Evolutionary conservation across 2,329 filamentous ascomycete species (phyloP), one percentile per base, ranked within the genome.

Genomic region (Neofusicoccum sp.): DNA sequence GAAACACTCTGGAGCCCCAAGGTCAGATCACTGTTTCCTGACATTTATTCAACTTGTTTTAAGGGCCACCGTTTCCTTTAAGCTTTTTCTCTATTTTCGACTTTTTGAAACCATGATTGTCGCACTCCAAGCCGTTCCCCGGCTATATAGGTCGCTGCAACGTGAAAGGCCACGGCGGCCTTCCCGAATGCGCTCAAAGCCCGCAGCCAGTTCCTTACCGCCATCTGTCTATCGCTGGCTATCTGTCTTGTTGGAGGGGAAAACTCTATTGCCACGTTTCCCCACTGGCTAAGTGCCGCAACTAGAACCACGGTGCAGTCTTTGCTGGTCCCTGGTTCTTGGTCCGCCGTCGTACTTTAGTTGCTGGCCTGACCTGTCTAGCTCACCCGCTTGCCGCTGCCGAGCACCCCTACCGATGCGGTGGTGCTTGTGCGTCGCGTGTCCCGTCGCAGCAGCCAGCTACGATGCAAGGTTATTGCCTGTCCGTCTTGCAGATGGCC

Each of bases 121-220:
- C 51, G 51, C 51, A 56, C 20, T 28, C 38, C 24, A 20, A 20
- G 20, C 20, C 20, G 20, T 44, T 41, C 51, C 51, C 51, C 51
- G 28, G 51, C 43, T 56, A 34, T 36, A 56, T 6, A n/a, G 26
- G 33, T 43, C 26, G 41, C 20, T 44, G 31, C n/a, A 34, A 49
- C 45, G 45, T 49, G 45, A 28, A 49, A 14, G 43, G 51, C 51
- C 51, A 56, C 51, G 51, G 36, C 36, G 51, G 28, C 51, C 38
- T 28, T 56, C 38, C 51, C 51, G 51, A 53, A 56, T 56, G 40
- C 26, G 38, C 43, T 36, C 51, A 56, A 43, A 43, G 51, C 51
- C 43, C 51, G 26, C 20, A 43, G 4, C 6, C 30, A 20, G 33
- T 36, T 28, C 4, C 6, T 20, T 7, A 31, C 28, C 49, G 14